Evolutionary conservation across 345 rosid species (phyloP).

Genomic region (Melastoma malabathricum): DNA sequence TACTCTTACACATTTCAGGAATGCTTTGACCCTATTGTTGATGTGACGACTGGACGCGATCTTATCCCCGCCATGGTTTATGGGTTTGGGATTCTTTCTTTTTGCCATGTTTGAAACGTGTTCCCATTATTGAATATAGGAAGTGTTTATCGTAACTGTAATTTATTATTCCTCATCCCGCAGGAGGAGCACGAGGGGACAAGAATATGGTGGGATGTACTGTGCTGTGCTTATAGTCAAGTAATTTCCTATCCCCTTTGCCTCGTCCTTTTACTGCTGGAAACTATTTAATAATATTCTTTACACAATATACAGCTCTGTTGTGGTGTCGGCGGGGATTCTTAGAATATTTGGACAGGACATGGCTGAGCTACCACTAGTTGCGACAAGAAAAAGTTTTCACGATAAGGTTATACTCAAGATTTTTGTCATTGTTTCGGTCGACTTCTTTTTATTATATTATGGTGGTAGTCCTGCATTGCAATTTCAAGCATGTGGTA

Average conservation of each 20-base stretch:
- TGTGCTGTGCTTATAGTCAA: constrained; percentile 34
- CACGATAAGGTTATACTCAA: constrained; percentile 23
- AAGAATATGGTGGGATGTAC: constrained; percentile 38
- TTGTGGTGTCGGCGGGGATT: constrained; percentile 26
- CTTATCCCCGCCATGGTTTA: constrained; percentile 87
- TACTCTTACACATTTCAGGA: constrained; percentile 28
- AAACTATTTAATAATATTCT: not conserved
- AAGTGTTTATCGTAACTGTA: not conserved
- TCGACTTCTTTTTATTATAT: not conserved
- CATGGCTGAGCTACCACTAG: constrained; percentile 37
- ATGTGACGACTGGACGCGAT: constrained; percentile 55
- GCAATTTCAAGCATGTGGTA: not conserved
- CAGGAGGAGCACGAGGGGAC: constrained; percentile 26
- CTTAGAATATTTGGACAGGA: constrained; percentile 35
- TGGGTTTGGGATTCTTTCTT: constrained; percentile 29
- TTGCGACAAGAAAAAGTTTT: constrained; percentile 25
- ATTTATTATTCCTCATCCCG: not conserved
- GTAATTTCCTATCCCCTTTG: constrained; percentile 8
- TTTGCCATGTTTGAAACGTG: not conserved
- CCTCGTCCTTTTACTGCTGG: not conserved
- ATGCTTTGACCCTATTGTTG: constrained; percentile 81
- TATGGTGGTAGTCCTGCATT: not conserved
- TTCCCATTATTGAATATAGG: not conserved
- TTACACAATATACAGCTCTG: constrained; percentile 19
- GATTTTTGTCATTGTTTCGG: not conserved